A percentile compares a stretch with the other conserved stretches of the same genome.
phyloP scores from a whole-genome alignment of 2,329 filamentous ascomycete species.

The Monilinia polystroma region DNA sequence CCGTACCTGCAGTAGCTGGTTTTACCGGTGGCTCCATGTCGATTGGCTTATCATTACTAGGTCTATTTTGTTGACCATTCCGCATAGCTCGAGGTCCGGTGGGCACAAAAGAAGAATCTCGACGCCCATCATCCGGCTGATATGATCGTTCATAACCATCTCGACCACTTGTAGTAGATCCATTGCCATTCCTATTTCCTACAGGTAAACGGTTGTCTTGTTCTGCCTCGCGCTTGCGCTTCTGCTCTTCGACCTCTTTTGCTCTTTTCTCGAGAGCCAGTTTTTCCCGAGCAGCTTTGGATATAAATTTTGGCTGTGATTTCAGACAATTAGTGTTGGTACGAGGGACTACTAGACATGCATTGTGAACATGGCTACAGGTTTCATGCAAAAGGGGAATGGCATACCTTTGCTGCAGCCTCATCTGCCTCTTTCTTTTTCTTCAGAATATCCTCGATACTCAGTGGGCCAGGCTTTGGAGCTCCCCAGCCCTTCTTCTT shows the following conservation, averaged over 20 bases:
- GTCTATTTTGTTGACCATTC: conserved; percentile 30
- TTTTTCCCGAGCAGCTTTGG: conserved; percentile 77
- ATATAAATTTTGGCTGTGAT: conserved; percentile 73
- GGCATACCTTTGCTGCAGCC: conserved; percentile 69
- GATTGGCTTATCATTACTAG: conserved; percentile 10
- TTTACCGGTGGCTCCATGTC: conserved; percentile 39
- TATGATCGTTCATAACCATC: conserved; percentile 30
- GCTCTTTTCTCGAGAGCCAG: conserved; percentile 74
- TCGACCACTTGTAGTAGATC: conserved; percentile 30
- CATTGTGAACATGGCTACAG: conserved; percentile 37
- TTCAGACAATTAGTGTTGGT: conserved; percentile 32
- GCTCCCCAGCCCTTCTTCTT: conserved; percentile 56
- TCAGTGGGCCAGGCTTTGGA: conserved; percentile 55
- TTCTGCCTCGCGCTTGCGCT: conserved; percentile 46
- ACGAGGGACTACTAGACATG: conserved; percentile 33
- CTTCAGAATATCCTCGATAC: conserved; percentile 80
- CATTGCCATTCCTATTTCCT: conserved; percentile 28
- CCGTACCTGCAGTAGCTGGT: conserved; percentile 29
- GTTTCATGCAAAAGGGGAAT: conserved; percentile 15
- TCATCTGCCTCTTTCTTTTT: conserved; percentile 86
- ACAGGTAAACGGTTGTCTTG: conserved; percentile 29
- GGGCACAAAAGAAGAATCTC: conserved; percentile 50
- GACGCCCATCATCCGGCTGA: conserved; percentile 33
- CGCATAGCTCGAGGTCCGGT: conserved; percentile 73
- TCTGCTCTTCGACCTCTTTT: conserved; percentile 67